Evolutionary conservation across 371 early-diverging fungal species (phyloP).

Genomic region (Basidiobolus meristosporus): DNA sequence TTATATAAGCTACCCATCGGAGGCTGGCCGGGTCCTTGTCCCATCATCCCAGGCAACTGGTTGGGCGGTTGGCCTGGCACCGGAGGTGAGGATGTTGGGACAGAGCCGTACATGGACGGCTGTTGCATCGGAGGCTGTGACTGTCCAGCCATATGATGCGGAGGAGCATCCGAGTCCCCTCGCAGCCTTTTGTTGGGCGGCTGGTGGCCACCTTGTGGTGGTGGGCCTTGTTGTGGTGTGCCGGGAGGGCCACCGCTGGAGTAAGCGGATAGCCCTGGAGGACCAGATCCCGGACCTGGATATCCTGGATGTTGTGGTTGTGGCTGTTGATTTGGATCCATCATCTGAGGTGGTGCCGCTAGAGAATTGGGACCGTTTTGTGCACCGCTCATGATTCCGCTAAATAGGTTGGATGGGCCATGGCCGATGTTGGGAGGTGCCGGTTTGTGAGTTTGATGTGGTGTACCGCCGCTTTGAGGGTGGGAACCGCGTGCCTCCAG

Average conservation of each 20-base stretch:
- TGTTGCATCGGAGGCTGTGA: conserved; percentile 4
- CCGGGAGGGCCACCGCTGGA: conserved; percentile 7
- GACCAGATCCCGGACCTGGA: conserved; percentile 7
- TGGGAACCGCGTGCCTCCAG: conserved; percentile 16
- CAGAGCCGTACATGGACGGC: conserved; percentile 1
- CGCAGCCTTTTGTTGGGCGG: conserved; percentile 1
- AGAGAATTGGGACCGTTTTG: conserved; percentile 8
- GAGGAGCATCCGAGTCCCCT: conserved; percentile 1
- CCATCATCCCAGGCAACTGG: conserved; percentile 1
- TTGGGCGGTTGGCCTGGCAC: conserved; percentile 4
- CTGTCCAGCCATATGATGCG: no score
- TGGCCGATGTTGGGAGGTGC: conserved; percentile 22
- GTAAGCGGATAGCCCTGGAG: conserved; percentile 8
- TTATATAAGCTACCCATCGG: no score
- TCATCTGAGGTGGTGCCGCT: conserved; percentile 19
- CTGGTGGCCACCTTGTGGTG: conserved; percentile 2
- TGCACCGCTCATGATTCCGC: conserved; percentile 3
- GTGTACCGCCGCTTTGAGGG: neutral
- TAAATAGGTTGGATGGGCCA: conserved; percentile 12
- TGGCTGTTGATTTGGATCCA: conserved; percentile 17
- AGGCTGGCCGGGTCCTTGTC: neutral
- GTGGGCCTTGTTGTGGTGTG: conserved; percentile 2
- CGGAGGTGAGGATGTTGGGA: conserved; percentile 1
- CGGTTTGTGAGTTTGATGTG: conserved; percentile 5
- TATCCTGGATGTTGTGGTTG: conserved; percentile 8